A percentile compares a stretch with the other conserved stretches of the same genome.
phyloP scores from a whole-genome alignment of 441 rosid genomes.

The Monsonia emarginata region DNA sequence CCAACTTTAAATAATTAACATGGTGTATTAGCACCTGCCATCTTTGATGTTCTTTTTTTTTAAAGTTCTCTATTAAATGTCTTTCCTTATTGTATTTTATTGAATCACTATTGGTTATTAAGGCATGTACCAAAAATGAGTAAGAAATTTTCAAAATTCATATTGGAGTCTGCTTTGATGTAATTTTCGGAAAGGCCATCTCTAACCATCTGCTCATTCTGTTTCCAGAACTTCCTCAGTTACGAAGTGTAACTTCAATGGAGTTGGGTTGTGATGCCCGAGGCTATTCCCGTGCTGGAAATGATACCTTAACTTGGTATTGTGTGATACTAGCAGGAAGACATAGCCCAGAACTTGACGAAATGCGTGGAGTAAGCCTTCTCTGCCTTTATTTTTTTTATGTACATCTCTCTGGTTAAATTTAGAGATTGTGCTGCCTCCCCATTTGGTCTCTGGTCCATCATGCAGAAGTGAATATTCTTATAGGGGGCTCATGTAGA shows the following conservation, averaged over 20 bases:
- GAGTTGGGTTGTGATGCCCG: conserved; percentile 94
- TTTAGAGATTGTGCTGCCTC: not conserved
- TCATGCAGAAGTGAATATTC: not conserved
- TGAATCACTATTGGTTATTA: no score
- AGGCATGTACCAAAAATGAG: no score
- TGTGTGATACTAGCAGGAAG: conserved; percentile 94
- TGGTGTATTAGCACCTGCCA: no score
- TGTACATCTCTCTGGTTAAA: not conserved
- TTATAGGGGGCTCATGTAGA: not conserved
- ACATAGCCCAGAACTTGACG: conserved; percentile 65
- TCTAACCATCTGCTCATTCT: conserved; percentile 12
- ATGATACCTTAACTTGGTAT: conserved; percentile 64
- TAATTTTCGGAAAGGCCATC: conserved; percentile 8
- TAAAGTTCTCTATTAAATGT: no score
- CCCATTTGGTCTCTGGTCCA: not conserved
- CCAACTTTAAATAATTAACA: no score
- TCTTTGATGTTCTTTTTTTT: no score
- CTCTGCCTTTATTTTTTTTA: conserved; percentile 7
- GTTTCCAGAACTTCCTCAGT: conserved; percentile 68
- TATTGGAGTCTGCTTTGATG: no score
- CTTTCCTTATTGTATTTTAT: no score
- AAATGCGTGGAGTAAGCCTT: conserved; percentile 79
- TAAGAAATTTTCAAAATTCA: no score
- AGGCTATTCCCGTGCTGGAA: conserved; percentile 86
- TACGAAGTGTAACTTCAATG: conserved; percentile 72